A percentile compares a stretch with the other conserved stretches of the same genome.
These are phyloP conservation scores for Rhodotorula mucilaginosa DNA, from an alignment of 1,284 basidiomycete genomes.

Conservation along the genomic window DNA sequence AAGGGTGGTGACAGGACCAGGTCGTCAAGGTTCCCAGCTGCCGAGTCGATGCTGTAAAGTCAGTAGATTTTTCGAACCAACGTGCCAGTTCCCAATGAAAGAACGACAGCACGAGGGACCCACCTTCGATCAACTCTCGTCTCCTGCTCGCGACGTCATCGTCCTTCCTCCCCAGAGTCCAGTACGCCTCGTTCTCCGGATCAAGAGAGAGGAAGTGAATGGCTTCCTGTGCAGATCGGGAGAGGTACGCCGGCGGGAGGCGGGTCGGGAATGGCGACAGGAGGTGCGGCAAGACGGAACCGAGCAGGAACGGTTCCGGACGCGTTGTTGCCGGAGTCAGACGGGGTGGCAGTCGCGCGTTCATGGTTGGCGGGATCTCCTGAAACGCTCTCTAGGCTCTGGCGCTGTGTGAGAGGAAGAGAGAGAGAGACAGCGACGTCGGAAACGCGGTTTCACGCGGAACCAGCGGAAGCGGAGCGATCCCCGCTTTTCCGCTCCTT, in stretches of 20 bases:
- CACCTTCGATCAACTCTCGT: conserved; percentile 24
- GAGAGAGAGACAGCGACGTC: too few species aligned
- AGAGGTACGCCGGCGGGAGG: conserved; percentile 7
- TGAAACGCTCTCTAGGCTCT: too few species aligned
- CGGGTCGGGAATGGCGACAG: conserved; percentile 12
- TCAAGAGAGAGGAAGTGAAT: conserved; percentile 21
- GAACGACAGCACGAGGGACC: not conserved
- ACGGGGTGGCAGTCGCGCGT: not conserved
- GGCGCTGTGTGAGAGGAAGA: too few species aligned
- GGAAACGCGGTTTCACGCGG: too few species aligned
- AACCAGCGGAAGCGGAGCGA: too few species aligned
- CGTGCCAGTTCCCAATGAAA: too few species aligned
- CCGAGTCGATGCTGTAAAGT: not conserved
- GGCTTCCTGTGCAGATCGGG: conserved; percentile 8
- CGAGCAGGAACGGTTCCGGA: conserved; percentile 10
- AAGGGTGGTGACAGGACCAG: conserved; percentile 6
- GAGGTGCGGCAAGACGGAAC: conserved; percentile 16
- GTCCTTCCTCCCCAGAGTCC: conserved; percentile 11
- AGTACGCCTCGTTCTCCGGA: conserved; percentile 15
- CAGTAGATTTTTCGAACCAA: too few species aligned
- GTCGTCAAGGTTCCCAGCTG: conserved; percentile 13
- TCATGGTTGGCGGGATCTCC: not conserved
- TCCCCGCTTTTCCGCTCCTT: too few species aligned
- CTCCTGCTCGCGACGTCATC: not conserved
- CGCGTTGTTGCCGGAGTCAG: not conserved